Evolutionary conservation across 148 eudicot genomes (phyloP).

Genomic region (Diospyros kaki): DNA sequence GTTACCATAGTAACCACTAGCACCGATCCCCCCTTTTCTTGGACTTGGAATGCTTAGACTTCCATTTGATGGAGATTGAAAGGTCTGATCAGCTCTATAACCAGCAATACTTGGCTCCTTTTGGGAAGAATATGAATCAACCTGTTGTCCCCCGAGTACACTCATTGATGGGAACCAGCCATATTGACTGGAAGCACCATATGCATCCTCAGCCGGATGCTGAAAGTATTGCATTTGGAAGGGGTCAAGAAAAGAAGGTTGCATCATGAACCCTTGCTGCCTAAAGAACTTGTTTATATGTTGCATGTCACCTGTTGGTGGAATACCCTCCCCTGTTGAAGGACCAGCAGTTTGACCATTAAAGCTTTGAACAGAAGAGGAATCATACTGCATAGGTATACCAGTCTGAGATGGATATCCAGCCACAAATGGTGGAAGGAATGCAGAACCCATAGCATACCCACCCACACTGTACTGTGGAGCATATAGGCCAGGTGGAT

Average conservation of each 20-base stretch:
- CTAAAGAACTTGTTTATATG: conserved; percentile 48
- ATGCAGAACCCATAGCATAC: conserved; percentile 45
- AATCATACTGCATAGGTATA: conserved; percentile 50
- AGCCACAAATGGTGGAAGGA: conserved; percentile 52
- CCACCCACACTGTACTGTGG: conserved; percentile 64
- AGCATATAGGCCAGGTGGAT: conserved; percentile 52
- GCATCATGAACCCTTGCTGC: conserved; percentile 40
- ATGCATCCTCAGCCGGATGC: conserved; percentile 43
- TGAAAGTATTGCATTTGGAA: conserved; percentile 47
- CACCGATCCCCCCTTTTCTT: conserved; percentile 38
- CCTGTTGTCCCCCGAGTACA: conserved; percentile 33
- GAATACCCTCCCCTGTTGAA: conserved; percentile 42
- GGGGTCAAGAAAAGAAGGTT: conserved; percentile 46
- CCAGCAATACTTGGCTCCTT: conserved; percentile 31
- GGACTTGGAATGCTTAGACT: conserved; percentile 27
- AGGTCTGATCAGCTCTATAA: conserved; percentile 36
- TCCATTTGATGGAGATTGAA: conserved; percentile 27
- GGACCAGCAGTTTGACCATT: conserved; percentile 37
- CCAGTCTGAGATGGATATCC: conserved; percentile 56
- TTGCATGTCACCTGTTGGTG: conserved; percentile 46
- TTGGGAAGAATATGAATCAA: conserved; percentile 31
- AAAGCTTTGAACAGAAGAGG: conserved; percentile 44
- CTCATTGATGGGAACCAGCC: conserved; percentile 38
- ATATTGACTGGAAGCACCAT: conserved; percentile 45
- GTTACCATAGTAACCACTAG: conserved; percentile 43